Conservation (phyloP, 768 basidiomycete species). For the Tremella yokohamensis region DNA sequence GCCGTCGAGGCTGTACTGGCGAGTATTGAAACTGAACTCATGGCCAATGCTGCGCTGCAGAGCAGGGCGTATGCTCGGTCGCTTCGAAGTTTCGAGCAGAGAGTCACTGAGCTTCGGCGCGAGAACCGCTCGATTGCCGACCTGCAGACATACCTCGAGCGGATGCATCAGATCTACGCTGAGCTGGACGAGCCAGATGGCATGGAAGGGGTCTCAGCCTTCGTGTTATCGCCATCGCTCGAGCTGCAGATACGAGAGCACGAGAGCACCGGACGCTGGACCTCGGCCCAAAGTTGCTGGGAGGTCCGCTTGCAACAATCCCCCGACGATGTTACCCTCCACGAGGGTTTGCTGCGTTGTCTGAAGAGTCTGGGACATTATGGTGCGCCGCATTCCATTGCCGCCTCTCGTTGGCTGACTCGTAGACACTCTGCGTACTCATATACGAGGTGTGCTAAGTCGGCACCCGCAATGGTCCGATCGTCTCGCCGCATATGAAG, state of each 20-base stretch:
- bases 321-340: constrained; percentile 82
- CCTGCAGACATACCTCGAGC: constrained; percentile 74
- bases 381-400: constrained; percentile 58
- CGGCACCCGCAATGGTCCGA: constrained; percentile 79
- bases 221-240: constrained; percentile 80
- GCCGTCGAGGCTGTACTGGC: constrained; percentile 76
- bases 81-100: constrained; percentile 89
- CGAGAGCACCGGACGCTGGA: constrained; percentile 95
- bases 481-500: constrained; percentile 73
- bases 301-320: constrained; percentile 86
- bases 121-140: constrained; percentile 53
- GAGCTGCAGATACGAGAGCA: constrained; percentile 97
- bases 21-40: constrained; percentile 77
- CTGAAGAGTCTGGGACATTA: constrained; percentile 93
- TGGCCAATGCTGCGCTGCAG: constrained; percentile 88
- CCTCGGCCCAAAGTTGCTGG: constrained; percentile 98
- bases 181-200: constrained; percentile 96
- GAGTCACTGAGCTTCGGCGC: constrained; percentile 59
- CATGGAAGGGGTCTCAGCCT: constrained; percentile 92
- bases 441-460: constrained; percentile 81
- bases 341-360: constrained; percentile 84
- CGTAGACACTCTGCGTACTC: constrained; percentile 81
- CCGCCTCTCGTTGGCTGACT: constrained; percentile 5
- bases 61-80: constrained; percentile 92
- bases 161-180: constrained; percentile 91